A percentile compares a stretch with the other conserved stretches of the same genome.
phyloP scores from a whole-genome alignment of 352 stramenopile genomes.

The Pythium dissimile region DNA sequence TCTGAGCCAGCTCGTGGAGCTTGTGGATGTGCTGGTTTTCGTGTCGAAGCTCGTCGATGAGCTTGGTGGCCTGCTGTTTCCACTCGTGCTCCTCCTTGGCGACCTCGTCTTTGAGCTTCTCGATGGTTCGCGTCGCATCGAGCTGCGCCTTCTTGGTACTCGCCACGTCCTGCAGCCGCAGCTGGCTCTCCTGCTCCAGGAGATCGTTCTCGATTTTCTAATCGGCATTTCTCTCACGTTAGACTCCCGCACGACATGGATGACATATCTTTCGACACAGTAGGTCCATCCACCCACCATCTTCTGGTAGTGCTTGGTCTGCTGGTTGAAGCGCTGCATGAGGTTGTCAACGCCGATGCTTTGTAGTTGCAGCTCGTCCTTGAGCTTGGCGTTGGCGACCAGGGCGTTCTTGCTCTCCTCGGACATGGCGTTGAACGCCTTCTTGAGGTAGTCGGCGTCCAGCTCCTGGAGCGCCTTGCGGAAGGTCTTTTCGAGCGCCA shows the following conservation, averaged over 20 bases:
- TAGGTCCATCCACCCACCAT: slow-evolving; percentile 29
- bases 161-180: slow-evolving; percentile 56
- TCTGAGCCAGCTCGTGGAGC: slow-evolving; percentile 56
- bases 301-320: slow-evolving; percentile 62
- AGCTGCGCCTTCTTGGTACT: slow-evolving; percentile 65
- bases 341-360: slow-evolving; percentile 80
- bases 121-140: slow-evolving; percentile 43
- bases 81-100: slow-evolving; percentile 48
- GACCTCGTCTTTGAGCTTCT: slow-evolving; percentile 57
- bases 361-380: slow-evolving; percentile 72
- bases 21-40: slow-evolving; percentile 60
- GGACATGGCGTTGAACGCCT: slow-evolving; percentile 79
- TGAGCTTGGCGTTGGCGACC: slow-evolving; percentile 78
- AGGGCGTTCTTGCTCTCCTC: slow-evolving; percentile 83
- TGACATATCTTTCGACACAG: not conserved
- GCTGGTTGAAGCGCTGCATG: slow-evolving; percentile 70
- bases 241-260: not conserved
- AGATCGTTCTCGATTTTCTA: slow-evolving; percentile 82
- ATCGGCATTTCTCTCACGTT: not conserved
- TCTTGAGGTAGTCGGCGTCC: slow-evolving; percentile 76
- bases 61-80: slow-evolving; percentile 45
- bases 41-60: slow-evolving; percentile 53
- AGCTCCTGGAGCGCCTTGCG: slow-evolving; percentile 72
- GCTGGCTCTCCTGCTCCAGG: slow-evolving; percentile 61
- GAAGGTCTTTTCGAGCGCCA: slow-evolving; percentile 81